Evolutionary conservation across 2,329 filamentous ascomycete species (phyloP).

Genomic region (Pseudonectria buxi): DNA sequence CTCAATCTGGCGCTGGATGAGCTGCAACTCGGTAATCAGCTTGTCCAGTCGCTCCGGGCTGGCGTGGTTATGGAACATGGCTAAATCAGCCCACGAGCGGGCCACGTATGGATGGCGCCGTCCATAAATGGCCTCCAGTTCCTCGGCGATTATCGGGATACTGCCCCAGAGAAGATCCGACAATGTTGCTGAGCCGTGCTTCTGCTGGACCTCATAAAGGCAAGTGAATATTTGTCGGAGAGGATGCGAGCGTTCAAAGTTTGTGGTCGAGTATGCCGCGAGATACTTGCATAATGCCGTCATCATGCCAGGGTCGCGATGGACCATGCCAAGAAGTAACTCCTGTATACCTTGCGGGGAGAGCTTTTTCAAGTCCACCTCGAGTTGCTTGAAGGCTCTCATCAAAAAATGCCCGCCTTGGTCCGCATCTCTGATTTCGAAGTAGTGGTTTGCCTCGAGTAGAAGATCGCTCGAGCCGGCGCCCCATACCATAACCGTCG

Average conservation of each 20-base stretch:
- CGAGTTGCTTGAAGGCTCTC: constrained; percentile 37
- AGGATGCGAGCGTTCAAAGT: constrained; percentile 36
- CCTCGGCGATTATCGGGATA: constrained; percentile 35
- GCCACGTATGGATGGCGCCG: constrained; percentile 37
- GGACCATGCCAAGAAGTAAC: constrained; percentile 37
- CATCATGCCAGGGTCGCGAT: constrained; percentile 38
- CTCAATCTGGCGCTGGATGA: constrained; percentile 30
- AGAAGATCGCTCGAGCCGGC: constrained; percentile 37
- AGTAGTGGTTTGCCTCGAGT: constrained; percentile 37
- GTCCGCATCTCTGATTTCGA: constrained; percentile 34
- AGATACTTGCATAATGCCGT: constrained; percentile 40
- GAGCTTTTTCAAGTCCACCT: constrained; percentile 35
- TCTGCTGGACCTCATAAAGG: constrained; percentile 39
- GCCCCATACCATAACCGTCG: constrained; percentile 37
- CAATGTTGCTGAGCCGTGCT: constrained; percentile 35
- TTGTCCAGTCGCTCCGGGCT: constrained; percentile 31
- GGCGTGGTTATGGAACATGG: constrained; percentile 32
- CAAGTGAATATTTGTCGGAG: constrained; percentile 37
- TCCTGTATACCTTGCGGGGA: constrained; percentile 38
- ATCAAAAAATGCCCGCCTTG: constrained; percentile 34
- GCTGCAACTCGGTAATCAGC: constrained; percentile 31
- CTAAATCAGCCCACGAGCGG: constrained; percentile 35
- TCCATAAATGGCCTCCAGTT: constrained; percentile 38
- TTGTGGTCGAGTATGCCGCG: constrained; percentile 36
- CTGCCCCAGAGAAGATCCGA: constrained; percentile 38